phyloP scores from a whole-genome alignment of 2,329 filamentous ascomycete species.

The Aschersonia sp. region DNA sequence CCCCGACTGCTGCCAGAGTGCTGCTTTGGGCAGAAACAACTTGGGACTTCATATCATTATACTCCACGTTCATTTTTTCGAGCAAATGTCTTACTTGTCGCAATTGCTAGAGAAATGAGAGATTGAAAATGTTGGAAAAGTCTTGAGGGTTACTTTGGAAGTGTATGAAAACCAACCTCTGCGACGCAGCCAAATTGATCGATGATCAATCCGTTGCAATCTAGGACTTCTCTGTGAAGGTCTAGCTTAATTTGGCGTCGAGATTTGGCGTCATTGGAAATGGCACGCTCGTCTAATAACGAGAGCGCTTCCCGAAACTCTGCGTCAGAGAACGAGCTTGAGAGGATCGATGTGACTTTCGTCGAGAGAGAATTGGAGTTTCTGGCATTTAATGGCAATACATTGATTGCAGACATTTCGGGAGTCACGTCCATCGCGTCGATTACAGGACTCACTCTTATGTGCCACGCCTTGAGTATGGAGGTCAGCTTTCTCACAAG shows the following conservation, averaged over 20 bases:
- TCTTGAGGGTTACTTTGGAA: not conserved
- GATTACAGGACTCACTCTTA: too few species aligned
- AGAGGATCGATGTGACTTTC: constrained; percentile 73
- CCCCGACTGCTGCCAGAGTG: constrained; percentile 59
- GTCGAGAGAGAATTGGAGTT: constrained; percentile 54
- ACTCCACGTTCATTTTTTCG: constrained; percentile 62
- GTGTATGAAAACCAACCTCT: constrained; percentile 42
- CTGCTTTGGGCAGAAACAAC: constrained; percentile 62
- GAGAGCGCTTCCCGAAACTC: constrained; percentile 78
- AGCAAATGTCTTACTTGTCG: constrained; percentile 70
- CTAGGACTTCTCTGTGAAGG: constrained; percentile 81
- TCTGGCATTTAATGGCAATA: not conserved
- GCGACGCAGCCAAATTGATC: constrained; percentile 80
- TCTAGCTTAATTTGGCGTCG: constrained; percentile 68
- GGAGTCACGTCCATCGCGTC: too few species aligned
- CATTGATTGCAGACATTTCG: too few species aligned
- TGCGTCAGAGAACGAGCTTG: constrained; percentile 80
- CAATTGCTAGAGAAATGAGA: constrained; percentile 49
- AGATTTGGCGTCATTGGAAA: constrained; percentile 63
- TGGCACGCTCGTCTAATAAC: constrained; percentile 56
- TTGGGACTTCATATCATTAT: constrained; percentile 65
- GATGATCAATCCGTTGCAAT: constrained; percentile 81
- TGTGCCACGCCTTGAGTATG: too few species aligned
- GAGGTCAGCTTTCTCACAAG: too few species aligned
- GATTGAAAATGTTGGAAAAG: not conserved